A percentile compares a stretch with the other conserved stretches of the same genome.
Evolutionary conservation across 2,329 filamentous ascomycete species (phyloP).

Genomic region (Pestalotiopsis sp.): DNA sequence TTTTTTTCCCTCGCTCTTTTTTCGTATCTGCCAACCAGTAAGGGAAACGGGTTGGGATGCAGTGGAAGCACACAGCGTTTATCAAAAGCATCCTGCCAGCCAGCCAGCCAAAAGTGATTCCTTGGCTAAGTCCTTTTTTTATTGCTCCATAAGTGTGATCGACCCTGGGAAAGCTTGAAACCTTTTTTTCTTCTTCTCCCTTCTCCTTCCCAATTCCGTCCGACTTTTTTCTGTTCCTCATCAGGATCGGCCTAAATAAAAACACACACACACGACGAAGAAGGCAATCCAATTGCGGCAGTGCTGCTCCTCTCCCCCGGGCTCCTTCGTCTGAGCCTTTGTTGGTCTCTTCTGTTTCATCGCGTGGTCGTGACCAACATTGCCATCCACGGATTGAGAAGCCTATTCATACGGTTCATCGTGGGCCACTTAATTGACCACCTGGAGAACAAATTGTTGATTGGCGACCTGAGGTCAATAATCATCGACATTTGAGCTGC

Average conservation of each 20-base stretch:
- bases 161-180: conserved; percentile 1
- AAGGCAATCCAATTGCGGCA: conserved; percentile 4
- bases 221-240: background rate
- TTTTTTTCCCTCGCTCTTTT: background rate
- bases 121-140: conserved; percentile 2
- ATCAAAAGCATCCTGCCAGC: conserved; percentile 1
- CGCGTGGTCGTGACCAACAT: background rate
- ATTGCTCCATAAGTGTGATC: conserved; percentile 1
- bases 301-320: background rate
- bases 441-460: no score
- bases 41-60: background rate
- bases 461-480: no score
- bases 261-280: conserved; percentile 5
- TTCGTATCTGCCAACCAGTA: background rate
- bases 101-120: conserved; percentile 4
- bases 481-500: no score
- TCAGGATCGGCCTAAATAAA: background rate
- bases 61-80: background rate
- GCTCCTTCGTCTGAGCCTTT: background rate
- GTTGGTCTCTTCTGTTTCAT: background rate
- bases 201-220: background rate
- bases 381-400: no score
- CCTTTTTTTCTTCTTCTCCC: background rate
- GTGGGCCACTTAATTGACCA: no score
- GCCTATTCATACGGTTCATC: no score